Evolutionary conservation across 345 rosid species (phyloP).

Genomic region (Kernera saxatilis): DNA sequence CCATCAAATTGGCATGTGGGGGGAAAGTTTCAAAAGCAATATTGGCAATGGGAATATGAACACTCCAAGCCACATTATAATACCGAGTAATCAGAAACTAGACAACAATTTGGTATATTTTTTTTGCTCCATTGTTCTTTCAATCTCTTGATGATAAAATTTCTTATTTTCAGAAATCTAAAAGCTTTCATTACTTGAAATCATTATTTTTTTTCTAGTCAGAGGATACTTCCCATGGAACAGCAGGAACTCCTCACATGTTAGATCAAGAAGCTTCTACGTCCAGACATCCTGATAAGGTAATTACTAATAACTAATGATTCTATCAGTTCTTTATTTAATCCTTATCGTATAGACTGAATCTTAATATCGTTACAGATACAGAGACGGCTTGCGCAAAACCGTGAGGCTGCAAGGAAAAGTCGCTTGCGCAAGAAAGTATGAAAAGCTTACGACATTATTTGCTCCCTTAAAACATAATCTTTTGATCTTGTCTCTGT

Average conservation of each 20-base stretch:
- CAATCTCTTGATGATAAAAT: not conserved
- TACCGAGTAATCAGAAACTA: slow-evolving; percentile 50
- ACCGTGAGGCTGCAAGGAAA: slow-evolving; percentile 98
- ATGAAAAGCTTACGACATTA: not conserved
- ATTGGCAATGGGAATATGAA: slow-evolving; percentile 39
- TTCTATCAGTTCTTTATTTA: not conserved
- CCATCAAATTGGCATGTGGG: slow-evolving; percentile 85
- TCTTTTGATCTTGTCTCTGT: not conserved
- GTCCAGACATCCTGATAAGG: slow-evolving; percentile 68
- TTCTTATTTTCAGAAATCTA: not conserved
- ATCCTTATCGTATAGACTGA: not conserved
- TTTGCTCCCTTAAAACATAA: not conserved
- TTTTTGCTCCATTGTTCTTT: not conserved
- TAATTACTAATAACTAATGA: not conserved
- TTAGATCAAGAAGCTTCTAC: slow-evolving; percentile 72
- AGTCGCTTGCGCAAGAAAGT: slow-evolving; percentile 97
- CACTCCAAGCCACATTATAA: slow-evolving; percentile 42
- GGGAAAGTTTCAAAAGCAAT: slow-evolving; percentile 51
- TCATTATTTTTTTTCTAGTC: slow-evolving; percentile 44
- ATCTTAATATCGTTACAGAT: slow-evolving; percentile 36
- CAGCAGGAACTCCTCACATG: slow-evolving; percentile 49
- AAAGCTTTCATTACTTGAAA: not conserved
- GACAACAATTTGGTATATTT: slow-evolving; percentile 56
- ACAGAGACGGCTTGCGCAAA: slow-evolving; percentile 94
- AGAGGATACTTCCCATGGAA: slow-evolving; percentile 78